A percentile compares a stretch with the other conserved stretches of the same genome.
Conservation (phyloP, 2,329 filamentous ascomycete species). For the Talaromyces sp. region DNA sequence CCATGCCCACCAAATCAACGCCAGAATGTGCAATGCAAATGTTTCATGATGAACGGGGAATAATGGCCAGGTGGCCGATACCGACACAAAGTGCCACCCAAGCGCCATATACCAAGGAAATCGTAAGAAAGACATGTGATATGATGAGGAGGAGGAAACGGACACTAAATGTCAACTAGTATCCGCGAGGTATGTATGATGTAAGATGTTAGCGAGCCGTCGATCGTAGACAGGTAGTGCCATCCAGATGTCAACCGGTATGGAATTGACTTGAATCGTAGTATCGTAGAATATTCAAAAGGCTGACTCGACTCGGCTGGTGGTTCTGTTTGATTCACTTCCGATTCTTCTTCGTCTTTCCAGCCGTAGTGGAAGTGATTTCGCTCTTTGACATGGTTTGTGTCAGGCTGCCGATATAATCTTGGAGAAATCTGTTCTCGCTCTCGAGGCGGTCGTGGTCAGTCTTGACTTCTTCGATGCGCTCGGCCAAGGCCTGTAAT, state of each 20-base stretch:
- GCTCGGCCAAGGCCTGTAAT: constrained; percentile 81
- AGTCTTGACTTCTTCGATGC: constrained; percentile 87
- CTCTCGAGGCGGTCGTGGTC: constrained; percentile 96
- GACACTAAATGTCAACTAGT: neutral
- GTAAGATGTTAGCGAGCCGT: neutral
- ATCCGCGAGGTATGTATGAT: neutral
- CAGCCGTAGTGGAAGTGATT: constrained; percentile 48
- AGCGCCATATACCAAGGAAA: constrained; percentile 5
- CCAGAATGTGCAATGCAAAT: constrained; percentile 12
- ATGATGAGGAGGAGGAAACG: neutral
- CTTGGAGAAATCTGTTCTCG: constrained; percentile 95
- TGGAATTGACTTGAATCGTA: neutral
- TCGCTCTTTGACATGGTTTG: constrained; percentile 59
- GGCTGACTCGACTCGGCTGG: neutral
- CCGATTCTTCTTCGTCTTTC: constrained; percentile 46
- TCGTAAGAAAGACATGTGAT: neutral
- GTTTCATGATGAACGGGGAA: constrained; percentile 3
- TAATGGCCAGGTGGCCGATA: constrained; percentile 4
- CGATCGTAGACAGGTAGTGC: neutral
- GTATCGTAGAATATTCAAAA: neutral
- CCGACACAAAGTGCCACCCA: constrained; percentile 11
- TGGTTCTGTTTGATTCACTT: constrained; percentile 22
- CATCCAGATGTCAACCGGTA: neutral
- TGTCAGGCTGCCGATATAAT: constrained; percentile 96
- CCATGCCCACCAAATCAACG: constrained; percentile 9